These are phyloP conservation scores for Tylopilus subfusipes DNA, from an alignment of 768 basidiomycete genomes.

Conservation along the genomic window DNA sequence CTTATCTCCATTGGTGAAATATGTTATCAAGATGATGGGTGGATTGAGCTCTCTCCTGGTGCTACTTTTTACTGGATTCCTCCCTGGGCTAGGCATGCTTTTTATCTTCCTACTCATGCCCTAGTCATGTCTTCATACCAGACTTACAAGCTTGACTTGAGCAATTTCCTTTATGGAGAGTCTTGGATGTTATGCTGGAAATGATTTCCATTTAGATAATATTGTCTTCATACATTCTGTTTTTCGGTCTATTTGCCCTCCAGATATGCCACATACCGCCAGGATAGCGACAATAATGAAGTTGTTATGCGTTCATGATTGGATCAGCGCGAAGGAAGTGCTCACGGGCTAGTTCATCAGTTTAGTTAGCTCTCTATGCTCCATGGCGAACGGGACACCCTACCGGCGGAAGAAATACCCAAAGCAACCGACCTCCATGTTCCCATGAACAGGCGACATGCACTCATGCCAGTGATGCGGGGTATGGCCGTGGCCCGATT, in stretches of 20 bases:
- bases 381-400: not conserved
- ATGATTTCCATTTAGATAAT: not conserved
- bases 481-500: too few species aligned
- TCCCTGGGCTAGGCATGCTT: conserved; percentile 16
- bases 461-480: not conserved
- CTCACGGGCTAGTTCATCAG: not conserved
- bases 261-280: not conserved
- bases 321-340: not conserved
- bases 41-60: conserved; percentile 13
- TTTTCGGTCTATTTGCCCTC: not conserved
- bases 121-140: conserved; percentile 12
- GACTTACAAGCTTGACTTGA: conserved; percentile 11
- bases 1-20: not conserved
- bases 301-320: too few species aligned
- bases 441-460: not conserved
- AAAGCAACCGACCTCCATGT: too few species aligned
- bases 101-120: conserved; percentile 14
- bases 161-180: conserved; percentile 13
- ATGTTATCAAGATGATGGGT: conserved; percentile 11
- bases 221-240: not conserved
- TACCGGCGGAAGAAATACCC: too few species aligned
- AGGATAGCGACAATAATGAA: not conserved
- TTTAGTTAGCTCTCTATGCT: not conserved
- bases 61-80: conserved; percentile 18
- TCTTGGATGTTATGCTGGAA: conserved; percentile 20